phyloP scores from a whole-genome alignment of 305 asterid species.

The Solanum chacoense region DNA sequence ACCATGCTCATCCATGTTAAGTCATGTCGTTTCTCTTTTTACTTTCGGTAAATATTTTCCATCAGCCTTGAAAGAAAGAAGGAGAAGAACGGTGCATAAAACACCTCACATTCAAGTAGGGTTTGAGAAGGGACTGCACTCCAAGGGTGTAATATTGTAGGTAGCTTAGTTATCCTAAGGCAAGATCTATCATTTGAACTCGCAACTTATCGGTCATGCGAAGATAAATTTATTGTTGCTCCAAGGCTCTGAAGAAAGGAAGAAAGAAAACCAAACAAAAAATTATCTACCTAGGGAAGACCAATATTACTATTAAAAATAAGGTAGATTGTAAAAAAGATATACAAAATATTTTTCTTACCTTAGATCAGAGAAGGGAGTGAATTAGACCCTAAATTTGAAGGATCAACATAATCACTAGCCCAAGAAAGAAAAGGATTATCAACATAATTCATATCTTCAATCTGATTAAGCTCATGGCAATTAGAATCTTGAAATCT shows the following conservation, averaged over 20 bases:
- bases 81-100: neutral
- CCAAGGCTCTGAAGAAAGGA: neutral
- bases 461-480: conserved; percentile 12
- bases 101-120: neutral
- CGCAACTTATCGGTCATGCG: neutral
- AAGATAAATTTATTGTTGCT: neutral
- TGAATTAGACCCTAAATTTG: conserved; percentile 14
- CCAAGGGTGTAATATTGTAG: neutral
- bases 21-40: neutral
- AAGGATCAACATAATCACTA: conserved; percentile 30
- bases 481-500: conserved; percentile 6
- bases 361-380: conserved; percentile 20
- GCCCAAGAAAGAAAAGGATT: conserved; percentile 27
- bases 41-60: neutral
- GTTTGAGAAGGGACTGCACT: neutral
- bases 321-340: neutral
- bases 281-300: neutral
- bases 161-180: neutral
- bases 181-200: neutral
- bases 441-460: conserved; percentile 29
- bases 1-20: neutral
- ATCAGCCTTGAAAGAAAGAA: neutral
- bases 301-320: neutral
- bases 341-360: neutral
- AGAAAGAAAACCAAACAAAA: neutral